Base-by-base conservation (phyloP, 345 rosid genomes). In the Erysimum cheiranthoides region DNA sequence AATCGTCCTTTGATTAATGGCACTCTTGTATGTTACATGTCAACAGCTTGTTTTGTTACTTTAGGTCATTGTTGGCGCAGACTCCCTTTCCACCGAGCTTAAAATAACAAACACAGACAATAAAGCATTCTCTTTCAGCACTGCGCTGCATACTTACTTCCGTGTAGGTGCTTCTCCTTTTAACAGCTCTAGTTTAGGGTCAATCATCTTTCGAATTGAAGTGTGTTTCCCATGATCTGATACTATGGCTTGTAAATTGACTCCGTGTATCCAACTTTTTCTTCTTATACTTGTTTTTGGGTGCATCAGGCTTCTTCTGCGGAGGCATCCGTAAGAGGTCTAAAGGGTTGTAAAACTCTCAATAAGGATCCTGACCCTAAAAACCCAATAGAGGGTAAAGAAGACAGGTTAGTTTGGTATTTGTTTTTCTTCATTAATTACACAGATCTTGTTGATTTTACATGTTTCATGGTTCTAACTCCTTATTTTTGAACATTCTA, bases 281-380 rank as follows among this genome's bases (percentile, higher is more conserved):
- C 47, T 5, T 66, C 49, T 36, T 77, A 43, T 35, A 34, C 59
- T 30, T 28, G 13, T 62, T 71, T 9, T 68, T 18, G 58, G 76
- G 27, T 61, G 62, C 27, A 72, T 73, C 89, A 94, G 98, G 97
- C 98, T 73, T 90, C 95, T 80, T 86, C 84, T 8, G 68, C 90
- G 1, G 91, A 81, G 39, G 93, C 94, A 68, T 82, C 90, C 2
- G 96, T 90, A 57, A 81, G 52, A 76, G 98, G 97, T 77, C 73
- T 94, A 78, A 89, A 90, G 85, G 97, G 95, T 49, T 87, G 97
- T 85, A 90, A 83, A 81, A 92, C 93, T 65, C 84, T 94, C 74
- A 92, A 89, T 50, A 94, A 92, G 84, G 93, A 89, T 76, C 97
- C 95, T 8, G 98, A 94, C 81, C 97, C 98, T 49, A 82, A 74